Conservation (phyloP, 1,284 basidiomycete genomes). For the Apiotrichum mycotoxinovorans region DNA sequence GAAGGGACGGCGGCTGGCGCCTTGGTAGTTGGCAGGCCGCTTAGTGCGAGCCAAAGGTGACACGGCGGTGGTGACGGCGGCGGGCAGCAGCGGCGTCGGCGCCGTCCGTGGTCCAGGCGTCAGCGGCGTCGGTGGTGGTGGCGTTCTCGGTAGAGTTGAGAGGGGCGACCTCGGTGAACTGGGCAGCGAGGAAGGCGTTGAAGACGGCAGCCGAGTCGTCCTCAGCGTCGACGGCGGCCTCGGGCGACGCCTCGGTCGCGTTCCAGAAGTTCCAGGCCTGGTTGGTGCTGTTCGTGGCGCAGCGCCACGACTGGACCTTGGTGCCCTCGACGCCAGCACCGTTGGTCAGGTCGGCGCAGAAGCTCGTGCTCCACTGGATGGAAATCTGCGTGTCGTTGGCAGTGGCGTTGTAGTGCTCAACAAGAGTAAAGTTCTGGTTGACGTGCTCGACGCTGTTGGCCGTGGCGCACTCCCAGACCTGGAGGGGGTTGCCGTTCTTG, state of each 20-base stretch:
- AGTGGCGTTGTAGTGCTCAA: neutral
- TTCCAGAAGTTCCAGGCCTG: slow-evolving; percentile 39
- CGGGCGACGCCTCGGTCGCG: slow-evolving; percentile 29
- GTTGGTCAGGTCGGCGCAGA: slow-evolving; percentile 39
- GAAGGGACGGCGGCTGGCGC: too few relatives aligned
- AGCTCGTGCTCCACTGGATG: slow-evolving; percentile 32
- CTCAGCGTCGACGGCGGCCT: slow-evolving; percentile 4
- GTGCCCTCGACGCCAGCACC: slow-evolving; percentile 31
- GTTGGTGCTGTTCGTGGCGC: slow-evolving; percentile 36
- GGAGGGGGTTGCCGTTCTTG: slow-evolving; percentile 36
- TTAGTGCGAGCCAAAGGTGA: slow-evolving; percentile 1
- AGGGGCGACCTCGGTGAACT: neutral
- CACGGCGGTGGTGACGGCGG: slow-evolving; percentile 8
- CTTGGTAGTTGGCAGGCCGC: too few relatives aligned
- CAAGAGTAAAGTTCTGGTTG: slow-evolving; percentile 35
- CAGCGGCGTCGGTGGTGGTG: neutral
- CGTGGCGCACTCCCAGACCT: slow-evolving; percentile 38
- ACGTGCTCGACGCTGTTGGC: slow-evolving; percentile 26
- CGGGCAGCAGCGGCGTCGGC: neutral
- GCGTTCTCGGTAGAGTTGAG: neutral
- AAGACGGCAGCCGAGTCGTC: slow-evolving; percentile 9
- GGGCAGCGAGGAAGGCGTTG: slow-evolving; percentile 6
- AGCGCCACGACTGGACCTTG: slow-evolving; percentile 39
- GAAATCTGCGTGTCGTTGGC: neutral
- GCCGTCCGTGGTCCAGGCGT: neutral